Evolutionary conservation across 2,329 filamentous ascomycete species (phyloP).

Genomic region (Diplodia mutila): DNA sequence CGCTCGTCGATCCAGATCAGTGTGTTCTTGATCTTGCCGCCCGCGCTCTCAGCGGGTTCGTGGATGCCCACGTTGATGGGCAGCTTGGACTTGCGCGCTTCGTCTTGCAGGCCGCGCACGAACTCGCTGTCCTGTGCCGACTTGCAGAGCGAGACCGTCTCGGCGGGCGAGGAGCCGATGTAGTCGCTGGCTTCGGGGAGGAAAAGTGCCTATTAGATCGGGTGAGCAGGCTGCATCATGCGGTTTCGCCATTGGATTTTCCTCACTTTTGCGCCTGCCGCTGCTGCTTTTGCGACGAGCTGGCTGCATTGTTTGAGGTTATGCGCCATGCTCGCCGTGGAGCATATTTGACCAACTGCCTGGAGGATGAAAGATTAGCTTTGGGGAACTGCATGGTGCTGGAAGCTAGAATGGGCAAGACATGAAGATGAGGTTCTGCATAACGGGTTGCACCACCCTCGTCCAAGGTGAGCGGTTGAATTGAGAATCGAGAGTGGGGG

Average conservation of each 20-base stretch:
- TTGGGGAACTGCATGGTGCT: background rate
- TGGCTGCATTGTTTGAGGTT: conserved; percentile 79
- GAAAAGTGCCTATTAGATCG: conserved; percentile 69
- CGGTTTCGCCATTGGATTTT: background rate
- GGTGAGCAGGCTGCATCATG: background rate
- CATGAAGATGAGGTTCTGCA: background rate
- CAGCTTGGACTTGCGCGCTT: conserved; percentile 66
- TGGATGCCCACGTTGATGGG: conserved; percentile 88
- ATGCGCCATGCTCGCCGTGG: conserved; percentile 73
- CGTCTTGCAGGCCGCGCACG: conserved; percentile 71
- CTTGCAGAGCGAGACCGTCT: conserved; percentile 72
- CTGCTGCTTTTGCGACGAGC: conserved; percentile 72
- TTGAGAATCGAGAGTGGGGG: background rate
- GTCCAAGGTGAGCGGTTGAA: background rate
- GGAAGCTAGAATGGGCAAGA: background rate
- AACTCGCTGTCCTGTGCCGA: conserved; percentile 71
- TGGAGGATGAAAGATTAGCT: conserved; percentile 40
- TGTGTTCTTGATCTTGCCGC: conserved; percentile 62
- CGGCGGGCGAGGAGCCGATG: conserved; percentile 69
- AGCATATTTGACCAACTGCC: conserved; percentile 90
- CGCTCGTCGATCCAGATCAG: conserved; percentile 67
- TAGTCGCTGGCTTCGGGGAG: conserved; percentile 93
- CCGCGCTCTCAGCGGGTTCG: conserved; percentile 61
- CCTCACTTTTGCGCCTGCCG: conserved; percentile 74
- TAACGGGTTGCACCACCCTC: background rate